Percentiles rank a stretch among this genome's conserved stretches.
phyloP scores from a whole-genome alignment of 208 protist species.

The Leishmania guyanensis region DNA sequence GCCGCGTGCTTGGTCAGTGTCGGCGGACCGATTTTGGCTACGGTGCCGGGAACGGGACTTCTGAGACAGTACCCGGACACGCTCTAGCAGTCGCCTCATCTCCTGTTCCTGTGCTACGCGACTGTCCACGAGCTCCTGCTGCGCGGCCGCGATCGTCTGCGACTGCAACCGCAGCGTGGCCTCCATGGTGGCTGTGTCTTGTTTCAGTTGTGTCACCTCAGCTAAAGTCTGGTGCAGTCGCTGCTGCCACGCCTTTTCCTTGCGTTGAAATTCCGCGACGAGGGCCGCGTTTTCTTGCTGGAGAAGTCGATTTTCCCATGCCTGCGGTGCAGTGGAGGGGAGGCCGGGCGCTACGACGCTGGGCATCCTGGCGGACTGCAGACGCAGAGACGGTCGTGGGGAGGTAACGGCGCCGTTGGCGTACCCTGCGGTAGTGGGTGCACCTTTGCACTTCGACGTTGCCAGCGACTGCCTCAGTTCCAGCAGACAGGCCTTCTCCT shows the following conservation, averaged over 20 bases:
- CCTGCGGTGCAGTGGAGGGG: background rate
- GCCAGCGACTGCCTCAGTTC: conserved; percentile 30
- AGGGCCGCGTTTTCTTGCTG: conserved; percentile 51
- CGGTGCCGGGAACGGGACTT: conserved; percentile 18
- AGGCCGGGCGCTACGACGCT: background rate
- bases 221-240: conserved; percentile 32
- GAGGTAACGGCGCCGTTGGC: conserved; percentile 22
- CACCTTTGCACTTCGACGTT: background rate
- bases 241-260: conserved; percentile 58
- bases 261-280: conserved; percentile 49
- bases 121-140: conserved; percentile 40
- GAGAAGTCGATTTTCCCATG: conserved; percentile 38
- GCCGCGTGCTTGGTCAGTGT: background rate
- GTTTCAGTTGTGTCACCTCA: conserved; percentile 23
- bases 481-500: conserved; percentile 35
- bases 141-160: conserved; percentile 44
- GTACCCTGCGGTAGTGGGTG: background rate
- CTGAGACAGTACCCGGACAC: conserved; percentile 30
- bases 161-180: conserved; percentile 44
- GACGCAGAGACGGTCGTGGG: conserved; percentile 26
- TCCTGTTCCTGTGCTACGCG: conserved; percentile 45
- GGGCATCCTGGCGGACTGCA: background rate
- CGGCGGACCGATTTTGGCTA: background rate
- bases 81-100: conserved; percentile 39
- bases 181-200: conserved; percentile 31